A percentile compares a stretch with the other conserved stretches of the same genome.
Conservation (phyloP, 2,329 filamentous ascomycete species). For the Claviceps humidiphila region DNA sequence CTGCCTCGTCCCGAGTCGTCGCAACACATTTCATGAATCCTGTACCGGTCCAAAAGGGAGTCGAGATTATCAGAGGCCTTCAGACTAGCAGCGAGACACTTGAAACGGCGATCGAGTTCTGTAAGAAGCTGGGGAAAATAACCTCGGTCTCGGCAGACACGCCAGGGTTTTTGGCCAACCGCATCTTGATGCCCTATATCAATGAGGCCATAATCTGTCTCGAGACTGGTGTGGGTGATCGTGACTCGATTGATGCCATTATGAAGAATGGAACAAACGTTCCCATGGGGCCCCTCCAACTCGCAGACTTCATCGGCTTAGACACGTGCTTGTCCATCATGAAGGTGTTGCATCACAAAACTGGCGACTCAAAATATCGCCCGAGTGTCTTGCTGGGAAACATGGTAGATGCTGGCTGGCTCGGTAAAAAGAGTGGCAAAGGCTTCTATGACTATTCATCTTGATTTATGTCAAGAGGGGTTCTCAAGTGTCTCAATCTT, state of each 20-base stretch:
- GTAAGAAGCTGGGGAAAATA: slow-evolving; percentile 86
- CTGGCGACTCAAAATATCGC: slow-evolving; percentile 90
- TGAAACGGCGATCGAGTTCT: slow-evolving; percentile 71
- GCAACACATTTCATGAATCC: slow-evolving; percentile 99
- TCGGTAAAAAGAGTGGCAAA: slow-evolving; percentile 94
- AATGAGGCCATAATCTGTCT: slow-evolving; percentile 96
- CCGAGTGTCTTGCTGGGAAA: slow-evolving; percentile 77
- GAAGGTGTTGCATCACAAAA: slow-evolving; percentile 84
- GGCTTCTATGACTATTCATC: slow-evolving; percentile 80
- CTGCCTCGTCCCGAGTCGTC: slow-evolving; percentile 74
- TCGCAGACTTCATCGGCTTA: slow-evolving; percentile 94
- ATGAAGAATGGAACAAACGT: slow-evolving; percentile 99
- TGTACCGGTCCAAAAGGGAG: slow-evolving; percentile 89
- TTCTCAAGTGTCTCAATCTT: not conserved
- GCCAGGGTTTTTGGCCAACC: slow-evolving; percentile 89
- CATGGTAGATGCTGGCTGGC: slow-evolving; percentile 96
- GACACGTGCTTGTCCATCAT: slow-evolving; percentile 96
- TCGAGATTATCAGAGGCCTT: slow-evolving; percentile 90
- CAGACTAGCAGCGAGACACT: slow-evolving; percentile 79
- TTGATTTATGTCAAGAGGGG: not conserved
- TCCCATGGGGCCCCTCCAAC: slow-evolving; percentile 86
- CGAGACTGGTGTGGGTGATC: slow-evolving; percentile 78
- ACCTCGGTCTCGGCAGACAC: slow-evolving; percentile 77
- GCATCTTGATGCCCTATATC: slow-evolving; percentile 98
- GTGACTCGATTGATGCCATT: slow-evolving; percentile 89